Percentiles rank a stretch among this genome's conserved stretches.
Conservation (phyloP, 768 basidiomycete species). For the Lentinula guzmanii region DNA sequence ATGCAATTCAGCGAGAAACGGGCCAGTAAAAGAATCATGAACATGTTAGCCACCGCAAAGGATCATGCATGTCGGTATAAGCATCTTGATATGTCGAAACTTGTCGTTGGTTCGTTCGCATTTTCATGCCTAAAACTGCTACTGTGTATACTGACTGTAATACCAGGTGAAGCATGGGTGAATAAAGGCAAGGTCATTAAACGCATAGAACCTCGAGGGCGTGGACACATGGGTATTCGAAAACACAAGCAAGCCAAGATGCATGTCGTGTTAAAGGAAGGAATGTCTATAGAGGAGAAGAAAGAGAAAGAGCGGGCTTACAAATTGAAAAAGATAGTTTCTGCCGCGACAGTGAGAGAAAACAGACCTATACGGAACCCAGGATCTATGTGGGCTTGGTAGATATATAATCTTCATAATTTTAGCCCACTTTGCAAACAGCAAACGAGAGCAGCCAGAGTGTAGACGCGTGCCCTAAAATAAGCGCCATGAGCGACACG, state of each 20-base stretch:
- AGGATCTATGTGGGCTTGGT: constrained; percentile 76
- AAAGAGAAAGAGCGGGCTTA: constrained; percentile 56
- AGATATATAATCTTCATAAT: constrained; percentile 15
- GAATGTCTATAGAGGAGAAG: constrained; percentile 68
- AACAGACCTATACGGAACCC: constrained; percentile 75
- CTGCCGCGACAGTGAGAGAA: constrained; percentile 74
- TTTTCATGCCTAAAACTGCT: not conserved
- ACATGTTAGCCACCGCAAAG: constrained; percentile 81
- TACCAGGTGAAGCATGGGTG: constrained; percentile 88
- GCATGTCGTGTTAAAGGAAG: constrained; percentile 73
- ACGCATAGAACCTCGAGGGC: constrained; percentile 76
- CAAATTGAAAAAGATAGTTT: constrained; percentile 72
- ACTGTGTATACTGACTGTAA: not conserved
- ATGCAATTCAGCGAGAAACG: constrained; percentile 97
- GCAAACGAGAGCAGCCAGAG: too few species aligned
- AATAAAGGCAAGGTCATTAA: constrained; percentile 70
- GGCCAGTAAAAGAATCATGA: constrained; percentile 79
- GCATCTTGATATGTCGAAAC: constrained; percentile 59
- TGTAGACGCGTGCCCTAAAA: not conserved
- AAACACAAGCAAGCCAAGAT: constrained; percentile 71
- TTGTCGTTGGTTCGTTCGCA: constrained; percentile 68
- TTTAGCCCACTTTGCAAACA: not conserved
- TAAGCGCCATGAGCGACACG: constrained; percentile 18
- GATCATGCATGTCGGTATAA: constrained; percentile 80
- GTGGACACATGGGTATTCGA: constrained; percentile 75